Evolutionary conservation across 768 basidiomycete genomes (phyloP).

Genomic region (Tulasnella sp.): DNA sequence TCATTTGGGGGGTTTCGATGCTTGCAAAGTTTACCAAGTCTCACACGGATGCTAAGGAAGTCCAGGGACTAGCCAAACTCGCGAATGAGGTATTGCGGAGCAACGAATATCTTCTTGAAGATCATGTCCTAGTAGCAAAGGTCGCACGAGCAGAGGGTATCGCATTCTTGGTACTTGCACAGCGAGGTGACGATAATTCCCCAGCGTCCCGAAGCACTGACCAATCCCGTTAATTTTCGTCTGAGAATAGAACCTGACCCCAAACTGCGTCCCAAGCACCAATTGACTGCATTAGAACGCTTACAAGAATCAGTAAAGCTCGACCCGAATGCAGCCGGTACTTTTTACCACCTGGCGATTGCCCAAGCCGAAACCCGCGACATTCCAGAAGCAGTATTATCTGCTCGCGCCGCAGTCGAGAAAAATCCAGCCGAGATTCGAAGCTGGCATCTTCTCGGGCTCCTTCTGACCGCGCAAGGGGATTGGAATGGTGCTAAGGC

Average conservation of each 20-base stretch:
- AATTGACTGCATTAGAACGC: conserved; percentile 44
- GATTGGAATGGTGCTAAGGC: conserved; percentile 75
- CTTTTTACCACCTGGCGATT: conserved; percentile 77
- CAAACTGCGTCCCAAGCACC: conserved; percentile 54
- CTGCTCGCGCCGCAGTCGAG: conserved; percentile 72
- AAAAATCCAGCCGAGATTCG: conserved; percentile 55
- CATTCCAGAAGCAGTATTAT: conserved; percentile 60
- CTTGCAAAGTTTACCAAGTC: conserved; percentile 50
- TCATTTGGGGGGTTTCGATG: conserved; percentile 75
- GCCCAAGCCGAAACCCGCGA: conserved; percentile 66
- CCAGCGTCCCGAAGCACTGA: not conserved
- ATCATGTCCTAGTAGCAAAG: conserved; percentile 33
- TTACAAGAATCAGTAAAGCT: conserved; percentile 38
- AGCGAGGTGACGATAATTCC: conserved; percentile 50
- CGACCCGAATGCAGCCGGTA: conserved; percentile 37
- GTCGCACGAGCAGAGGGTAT: conserved; percentile 52
- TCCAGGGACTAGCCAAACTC: conserved; percentile 58
- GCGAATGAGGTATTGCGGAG: conserved; percentile 44
- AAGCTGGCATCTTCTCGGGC: conserved; percentile 87
- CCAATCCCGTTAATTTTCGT: not conserved
- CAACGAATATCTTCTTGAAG: conserved; percentile 18
- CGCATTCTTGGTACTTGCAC: conserved; percentile 63
- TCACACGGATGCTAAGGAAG: conserved; percentile 44
- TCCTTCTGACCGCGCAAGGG: conserved; percentile 72
- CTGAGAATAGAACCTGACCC: conserved; percentile 58